These are phyloP conservation scores for Mallotus repandus DNA, from an alignment of 441 rosid species.

Conservation along the genomic window DNA sequence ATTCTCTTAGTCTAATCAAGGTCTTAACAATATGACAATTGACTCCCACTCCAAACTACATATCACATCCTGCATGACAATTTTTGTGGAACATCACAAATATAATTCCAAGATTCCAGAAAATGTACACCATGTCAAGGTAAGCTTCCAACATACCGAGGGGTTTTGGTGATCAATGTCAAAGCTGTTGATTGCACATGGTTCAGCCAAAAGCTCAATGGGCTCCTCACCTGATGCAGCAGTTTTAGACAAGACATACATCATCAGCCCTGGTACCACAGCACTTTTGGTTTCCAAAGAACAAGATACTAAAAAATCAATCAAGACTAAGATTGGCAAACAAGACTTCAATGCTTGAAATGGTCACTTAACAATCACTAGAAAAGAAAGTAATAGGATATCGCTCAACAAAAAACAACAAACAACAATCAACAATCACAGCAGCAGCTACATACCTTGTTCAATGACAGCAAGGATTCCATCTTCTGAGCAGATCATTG, in stretches of 20 bases:
- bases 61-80: slow-evolving; percentile 65
- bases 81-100: slow-evolving; percentile 12
- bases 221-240: slow-evolving; percentile 62
- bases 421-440: too few species aligned
- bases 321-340: not conserved
- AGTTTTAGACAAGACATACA: not conserved
- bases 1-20: slow-evolving; percentile 22
- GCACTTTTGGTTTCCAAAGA: not conserved
- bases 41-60: slow-evolving; percentile 96
- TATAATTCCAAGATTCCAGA: not conserved
- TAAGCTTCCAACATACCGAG: slow-evolving; percentile 39
- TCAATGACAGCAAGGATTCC: slow-evolving; percentile 80
- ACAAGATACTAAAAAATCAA: not conserved
- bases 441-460: slow-evolving; percentile 52
- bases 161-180: slow-evolving; percentile 86
- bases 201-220: slow-evolving; percentile 76
- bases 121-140: not conserved
- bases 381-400: not conserved
- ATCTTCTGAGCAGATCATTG: slow-evolving; percentile 89
- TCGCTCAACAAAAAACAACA: not conserved
- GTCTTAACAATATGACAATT: slow-evolving; percentile 62
- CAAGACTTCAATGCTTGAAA: not conserved
- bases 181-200: slow-evolving; percentile 90
- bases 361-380: not conserved
- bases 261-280: not conserved